A percentile compares a stretch with the other conserved stretches of the same genome.
Conservation (phyloP, 805 yeast genomes). For the Candida ipomoeae region DNA sequence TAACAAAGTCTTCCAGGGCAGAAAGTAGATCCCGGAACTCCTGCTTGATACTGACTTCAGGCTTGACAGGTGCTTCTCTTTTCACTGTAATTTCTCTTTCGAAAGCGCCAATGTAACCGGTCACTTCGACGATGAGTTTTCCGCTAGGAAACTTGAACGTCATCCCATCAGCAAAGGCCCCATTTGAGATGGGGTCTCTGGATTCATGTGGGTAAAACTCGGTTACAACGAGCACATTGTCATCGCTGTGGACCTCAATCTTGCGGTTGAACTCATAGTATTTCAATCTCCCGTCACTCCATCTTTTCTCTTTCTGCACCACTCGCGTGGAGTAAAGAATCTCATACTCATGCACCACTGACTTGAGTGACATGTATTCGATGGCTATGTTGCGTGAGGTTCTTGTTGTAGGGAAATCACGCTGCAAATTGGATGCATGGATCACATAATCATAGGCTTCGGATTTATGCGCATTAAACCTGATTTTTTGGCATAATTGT, state of each 20-base stretch:
- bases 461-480: neutral
- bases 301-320: slow-evolving; percentile 43
- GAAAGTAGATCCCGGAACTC: neutral
- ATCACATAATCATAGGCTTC: neutral
- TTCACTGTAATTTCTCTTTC: slow-evolving; percentile 32
- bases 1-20: neutral
- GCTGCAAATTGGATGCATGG: neutral
- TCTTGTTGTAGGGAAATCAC: neutral
- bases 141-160: slow-evolving; percentile 26
- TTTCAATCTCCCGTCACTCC: slow-evolving; percentile 49
- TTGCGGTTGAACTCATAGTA: slow-evolving; percentile 48
- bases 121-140: slow-evolving; percentile 27
- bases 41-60: neutral
- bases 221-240: slow-evolving; percentile 28
- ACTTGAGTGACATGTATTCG: slow-evolving; percentile 17
- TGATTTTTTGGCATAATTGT: too few relatives aligned
- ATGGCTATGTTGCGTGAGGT: neutral
- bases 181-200: slow-evolving; percentile 17
- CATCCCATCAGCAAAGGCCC: slow-evolving; percentile 19
- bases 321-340: slow-evolving; percentile 45
- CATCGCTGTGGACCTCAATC: slow-evolving; percentile 39
- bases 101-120: slow-evolving; percentile 26
- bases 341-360: slow-evolving; percentile 44
- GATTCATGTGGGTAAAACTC: slow-evolving; percentile 29
- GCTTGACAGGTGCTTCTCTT: neutral